These are phyloP conservation scores for Umbelopsis sp. DNA, from an alignment of 371 early-diverging fungal genomes.

Conservation along the genomic window DNA sequence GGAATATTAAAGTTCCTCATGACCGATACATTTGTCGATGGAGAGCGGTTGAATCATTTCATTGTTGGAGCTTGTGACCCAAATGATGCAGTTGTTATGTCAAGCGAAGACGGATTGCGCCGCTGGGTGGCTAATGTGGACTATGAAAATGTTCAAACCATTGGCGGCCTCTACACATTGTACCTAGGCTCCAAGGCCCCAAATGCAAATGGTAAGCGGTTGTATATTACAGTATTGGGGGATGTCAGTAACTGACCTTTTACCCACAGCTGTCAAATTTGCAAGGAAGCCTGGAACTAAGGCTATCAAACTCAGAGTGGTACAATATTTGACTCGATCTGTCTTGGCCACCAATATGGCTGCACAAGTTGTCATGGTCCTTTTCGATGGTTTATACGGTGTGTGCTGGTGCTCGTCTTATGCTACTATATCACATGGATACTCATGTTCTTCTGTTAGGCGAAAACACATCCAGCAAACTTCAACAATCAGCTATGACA, in stretches of 20 bases:
- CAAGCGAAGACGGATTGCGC: conserved; percentile 76
- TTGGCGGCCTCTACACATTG: conserved; percentile 65
- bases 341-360: conserved; percentile 66
- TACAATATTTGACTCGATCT: conserved; percentile 69
- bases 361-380: conserved; percentile 70
- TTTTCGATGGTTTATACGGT: conserved; percentile 84
- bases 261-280: conserved; percentile 24
- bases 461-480: conserved; percentile 59
- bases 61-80: conserved; percentile 69
- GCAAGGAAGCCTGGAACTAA: conserved; percentile 47
- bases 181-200: conserved; percentile 58
- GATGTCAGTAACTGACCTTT: not conserved
- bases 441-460: conserved; percentile 36
- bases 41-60: conserved; percentile 63
- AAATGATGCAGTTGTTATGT: conserved; percentile 65
- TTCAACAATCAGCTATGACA: conserved; percentile 75
- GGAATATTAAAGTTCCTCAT: conserved; percentile 46
- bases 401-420: not conserved
- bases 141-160: conserved; percentile 56
- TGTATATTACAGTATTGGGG: not conserved
- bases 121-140: conserved; percentile 62
- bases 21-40: conserved; percentile 48
- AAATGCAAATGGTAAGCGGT: conserved; percentile 17
- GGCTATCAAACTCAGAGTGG: conserved; percentile 63
- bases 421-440: not conserved